Base-by-base conservation (phyloP, 345 rosid species). In the Salix purpurea region DNA sequence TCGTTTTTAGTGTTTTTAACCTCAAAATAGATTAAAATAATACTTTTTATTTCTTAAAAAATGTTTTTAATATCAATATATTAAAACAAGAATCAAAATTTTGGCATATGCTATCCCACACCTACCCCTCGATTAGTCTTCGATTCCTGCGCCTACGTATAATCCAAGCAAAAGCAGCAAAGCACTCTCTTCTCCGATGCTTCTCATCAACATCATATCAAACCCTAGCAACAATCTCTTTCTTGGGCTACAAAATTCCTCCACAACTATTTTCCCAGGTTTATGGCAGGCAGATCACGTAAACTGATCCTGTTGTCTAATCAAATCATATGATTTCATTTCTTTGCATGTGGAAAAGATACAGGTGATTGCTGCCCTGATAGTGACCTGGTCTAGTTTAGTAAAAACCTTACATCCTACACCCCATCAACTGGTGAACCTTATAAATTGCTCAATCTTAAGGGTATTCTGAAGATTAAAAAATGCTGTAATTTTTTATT, bases 141-240 rank as follows among this genome's bases (percentile, higher is more conserved):
- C 1, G 2, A n/a, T 9, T 4, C 44, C 1, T 21, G 46, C 14
- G 61, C 70, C 3, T 61, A 28, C 16, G 30, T 18, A 15, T 50
- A 65, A 72, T 73, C 50, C 69, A 42, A 58, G 9, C n/a, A 11
- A 69, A 76, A 69, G 60, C 58, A 40, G 32, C 61, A 9, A 37
- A 42, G 58, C 62, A 76, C 50, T 61, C 66, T 12, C 15, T 58
- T 58, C 64, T 58, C 23, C 26, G 42, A 69, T 69, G 74, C 74
- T 58, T 12, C 68, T 76, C 36, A 6, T 76, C 36, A 6, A 32
- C 79, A 76, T 46, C 79, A 56, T 28, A 60, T n/a, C 3, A 4
- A 64, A 30, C 74, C 79, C 64, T 32, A 2, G 21, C 15, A 56
- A n/a, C 15, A 18, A 28, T 21, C 39, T 19, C 18, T 21, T 34